These are phyloP conservation scores for Schrenkiella parvula DNA, from an alignment of 345 rosid species.

Conservation along the genomic window DNA sequence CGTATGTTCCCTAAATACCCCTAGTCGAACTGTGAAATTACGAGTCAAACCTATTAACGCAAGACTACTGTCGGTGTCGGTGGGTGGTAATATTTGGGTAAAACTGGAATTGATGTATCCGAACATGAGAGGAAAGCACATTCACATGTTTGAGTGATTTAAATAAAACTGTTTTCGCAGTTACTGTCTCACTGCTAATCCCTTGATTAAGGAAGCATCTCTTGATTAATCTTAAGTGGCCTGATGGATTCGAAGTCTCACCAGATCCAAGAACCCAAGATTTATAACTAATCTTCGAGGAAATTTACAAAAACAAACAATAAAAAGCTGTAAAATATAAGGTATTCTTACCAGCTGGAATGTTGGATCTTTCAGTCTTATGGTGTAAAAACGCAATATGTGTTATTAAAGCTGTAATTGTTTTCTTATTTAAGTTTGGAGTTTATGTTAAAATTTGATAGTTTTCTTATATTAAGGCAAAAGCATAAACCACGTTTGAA, in stretches of 20 bases:
- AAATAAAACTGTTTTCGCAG: neutral
- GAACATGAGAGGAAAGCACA: neutral
- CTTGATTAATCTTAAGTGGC: slow-evolving; percentile 13
- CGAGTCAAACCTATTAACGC: slow-evolving; percentile 30
- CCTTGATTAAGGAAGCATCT: slow-evolving; percentile 24
- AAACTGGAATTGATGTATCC: neutral
- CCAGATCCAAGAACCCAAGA: slow-evolving; percentile 29
- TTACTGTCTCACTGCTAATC: neutral
- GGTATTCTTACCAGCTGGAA: neutral
- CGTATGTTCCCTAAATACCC: neutral
- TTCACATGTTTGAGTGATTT: slow-evolving; percentile 24
- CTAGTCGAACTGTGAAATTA: neutral
- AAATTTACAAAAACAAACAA: neutral
- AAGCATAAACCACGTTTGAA: too few species aligned
- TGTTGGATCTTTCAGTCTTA: neutral
- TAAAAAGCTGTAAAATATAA: neutral
- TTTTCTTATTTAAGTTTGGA: neutral
- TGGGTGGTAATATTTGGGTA: slow-evolving; percentile 17
- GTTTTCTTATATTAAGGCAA: too few species aligned
- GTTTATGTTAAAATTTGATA: neutral
- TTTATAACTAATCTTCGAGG: slow-evolving; percentile 4
- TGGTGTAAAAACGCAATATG: neutral
- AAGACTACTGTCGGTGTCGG: slow-evolving; percentile 36
- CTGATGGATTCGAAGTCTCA: slow-evolving; percentile 13
- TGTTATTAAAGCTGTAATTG: neutral